A percentile compares a stretch with the other conserved stretches of the same genome.
Conservation (phyloP, 805 yeast genomes). For the Candida vaughaniae region DNA sequence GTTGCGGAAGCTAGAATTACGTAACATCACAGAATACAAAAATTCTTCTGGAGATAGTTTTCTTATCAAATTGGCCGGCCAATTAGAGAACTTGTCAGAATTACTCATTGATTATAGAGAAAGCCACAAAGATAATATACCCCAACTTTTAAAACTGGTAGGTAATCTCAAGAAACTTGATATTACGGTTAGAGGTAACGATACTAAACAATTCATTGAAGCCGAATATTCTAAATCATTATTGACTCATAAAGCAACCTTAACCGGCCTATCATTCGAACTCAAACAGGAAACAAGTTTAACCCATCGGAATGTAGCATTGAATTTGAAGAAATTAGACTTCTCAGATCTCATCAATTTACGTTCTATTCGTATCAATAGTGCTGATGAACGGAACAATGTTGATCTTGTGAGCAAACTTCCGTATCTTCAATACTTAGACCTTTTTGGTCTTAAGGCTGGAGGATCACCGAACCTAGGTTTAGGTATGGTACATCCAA, state of each 20-base stretch:
- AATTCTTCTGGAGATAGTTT: neutral
- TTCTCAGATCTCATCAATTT: conserved; percentile 17
- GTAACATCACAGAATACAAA: conserved; percentile 33
- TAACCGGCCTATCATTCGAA: conserved; percentile 39
- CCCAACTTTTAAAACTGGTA: conserved; percentile 25
- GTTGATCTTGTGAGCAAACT: conserved; percentile 23
- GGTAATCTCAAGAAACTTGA: conserved; percentile 28
- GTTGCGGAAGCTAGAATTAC: conserved; percentile 28
- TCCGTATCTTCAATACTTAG: conserved; percentile 30
- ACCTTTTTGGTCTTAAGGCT: conserved; percentile 49
- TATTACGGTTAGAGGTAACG: conserved; percentile 40
- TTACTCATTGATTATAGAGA: conserved; percentile 43
- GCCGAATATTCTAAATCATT: conserved; percentile 19
- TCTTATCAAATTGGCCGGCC: neutral
- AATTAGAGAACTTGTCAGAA: conserved; percentile 17
- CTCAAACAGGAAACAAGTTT: conserved; percentile 37
- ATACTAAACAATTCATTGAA: conserved; percentile 19
- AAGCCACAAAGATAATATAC: conserved; percentile 39
- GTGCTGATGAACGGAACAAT: conserved; percentile 18
- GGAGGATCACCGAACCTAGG: conserved; percentile 58
- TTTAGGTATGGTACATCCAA: conserved; percentile 51
- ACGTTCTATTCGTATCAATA: conserved; percentile 41
- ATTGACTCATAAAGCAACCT: conserved; percentile 11
- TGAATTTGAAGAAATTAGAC: conserved; percentile 12
- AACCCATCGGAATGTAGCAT: conserved; percentile 27